Conservation (phyloP, 257 asterid species). For the Solanum bukasovii region DNA sequence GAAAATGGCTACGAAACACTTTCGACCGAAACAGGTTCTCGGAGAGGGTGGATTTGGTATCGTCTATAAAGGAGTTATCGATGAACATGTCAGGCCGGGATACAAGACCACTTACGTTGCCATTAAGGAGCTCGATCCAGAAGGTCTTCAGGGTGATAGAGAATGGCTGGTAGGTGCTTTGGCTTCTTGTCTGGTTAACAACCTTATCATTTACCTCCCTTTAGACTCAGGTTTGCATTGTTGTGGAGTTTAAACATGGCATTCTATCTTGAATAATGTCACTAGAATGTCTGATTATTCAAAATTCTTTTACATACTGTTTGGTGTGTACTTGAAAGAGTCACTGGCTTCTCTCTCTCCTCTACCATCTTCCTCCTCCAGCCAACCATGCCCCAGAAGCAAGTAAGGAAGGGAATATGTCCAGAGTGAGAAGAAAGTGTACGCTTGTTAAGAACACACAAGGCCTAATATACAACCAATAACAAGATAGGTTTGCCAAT, state of each 20-base stretch:
- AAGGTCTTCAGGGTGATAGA: constrained; percentile 85
- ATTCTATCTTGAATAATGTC: background rate
- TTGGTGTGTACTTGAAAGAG: background rate
- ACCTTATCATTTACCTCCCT: background rate
- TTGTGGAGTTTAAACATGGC: background rate
- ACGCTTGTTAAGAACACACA: background rate
- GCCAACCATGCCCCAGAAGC: background rate
- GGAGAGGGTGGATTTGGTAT: constrained; percentile 94
- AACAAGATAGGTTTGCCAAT: background rate
- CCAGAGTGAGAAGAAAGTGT: background rate
- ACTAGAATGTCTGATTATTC: background rate
- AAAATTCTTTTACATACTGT: background rate
- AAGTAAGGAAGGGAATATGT: background rate
- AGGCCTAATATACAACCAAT: background rate
- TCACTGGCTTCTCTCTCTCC: background rate
- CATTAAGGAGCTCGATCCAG: constrained; percentile 85
- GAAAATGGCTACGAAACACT: constrained; percentile 81
- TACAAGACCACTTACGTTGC: constrained; percentile 60
- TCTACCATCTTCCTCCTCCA: background rate
- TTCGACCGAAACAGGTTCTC: constrained; percentile 72
- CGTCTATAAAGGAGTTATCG: constrained; percentile 78
- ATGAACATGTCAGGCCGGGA: constrained; percentile 55
- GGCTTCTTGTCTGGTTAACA: background rate
- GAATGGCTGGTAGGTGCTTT: constrained; percentile 77
- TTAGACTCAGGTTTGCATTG: background rate